Percentiles rank a stretch among this genome's conserved stretches.
Evolutionary conservation across 2,329 filamentous ascomycete genomes (phyloP).

Genomic region (Aspergillus ruber): DNA sequence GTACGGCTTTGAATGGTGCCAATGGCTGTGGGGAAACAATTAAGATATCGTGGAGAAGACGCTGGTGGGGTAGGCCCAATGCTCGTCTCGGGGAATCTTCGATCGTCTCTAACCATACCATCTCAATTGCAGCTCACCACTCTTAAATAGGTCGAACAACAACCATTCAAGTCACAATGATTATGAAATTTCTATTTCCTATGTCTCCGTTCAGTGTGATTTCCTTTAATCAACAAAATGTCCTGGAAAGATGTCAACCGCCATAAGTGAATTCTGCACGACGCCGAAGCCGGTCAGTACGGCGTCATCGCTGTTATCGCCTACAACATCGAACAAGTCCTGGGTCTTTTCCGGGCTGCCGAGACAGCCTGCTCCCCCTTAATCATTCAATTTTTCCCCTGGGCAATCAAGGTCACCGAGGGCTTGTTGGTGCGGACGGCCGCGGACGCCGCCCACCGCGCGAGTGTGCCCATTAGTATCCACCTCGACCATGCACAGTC

Average conservation of each 20-base stretch:
- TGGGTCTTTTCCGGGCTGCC: constrained; percentile 59
- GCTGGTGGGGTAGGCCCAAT: no score
- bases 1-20: no score
- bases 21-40: no score
- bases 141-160: no score
- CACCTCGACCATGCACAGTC: constrained; percentile 60
- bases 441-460: constrained; percentile 46
- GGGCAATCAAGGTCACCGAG: constrained; percentile 59
- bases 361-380: constrained; percentile 58
- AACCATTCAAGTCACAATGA: no score
- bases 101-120: no score
- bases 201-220: no score
- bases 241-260: constrained; percentile 8
- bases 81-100: no score
- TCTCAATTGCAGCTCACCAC: no score
- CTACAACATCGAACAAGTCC: constrained; percentile 62
- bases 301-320: constrained; percentile 52
- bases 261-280: constrained; percentile 44
- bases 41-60: no score
- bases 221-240: constrained; percentile 21
- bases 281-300: constrained; percentile 48
- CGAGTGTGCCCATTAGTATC: constrained; percentile 52
- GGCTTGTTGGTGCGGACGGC: constrained; percentile 47
- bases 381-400: constrained; percentile 65
- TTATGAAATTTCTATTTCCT: no score